Evolutionary conservation across 2,329 filamentous ascomycete genomes (phyloP), one percentile per base, ranked within the genome.

Genomic region (Microdochium nivale): DNA sequence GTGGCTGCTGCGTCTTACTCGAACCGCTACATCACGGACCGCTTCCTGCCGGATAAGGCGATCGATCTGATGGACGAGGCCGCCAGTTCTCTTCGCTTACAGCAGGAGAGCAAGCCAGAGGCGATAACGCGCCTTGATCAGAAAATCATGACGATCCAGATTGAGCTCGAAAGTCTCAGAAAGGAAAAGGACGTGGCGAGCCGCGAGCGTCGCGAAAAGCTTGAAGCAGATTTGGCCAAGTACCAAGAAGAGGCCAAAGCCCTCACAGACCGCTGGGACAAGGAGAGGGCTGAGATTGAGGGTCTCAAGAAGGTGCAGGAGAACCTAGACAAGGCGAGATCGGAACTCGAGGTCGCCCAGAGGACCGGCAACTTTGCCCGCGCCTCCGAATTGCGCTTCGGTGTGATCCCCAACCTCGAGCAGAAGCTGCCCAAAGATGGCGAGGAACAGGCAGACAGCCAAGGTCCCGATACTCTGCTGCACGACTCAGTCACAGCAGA

Each of bases 61-160:
- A 97, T 99, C 56, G 94, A 97, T 66, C 70, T 97, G 16, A 94
- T 99, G 67, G 94, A 97, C 58, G 94, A 97, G 70, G 94, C 94
- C 10, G 91, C 92, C 1, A 95, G 88, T 54, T 90, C 90, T 23
- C 74, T 97, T 10, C 84, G 95, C 46, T 71, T 97, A 30, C 92
- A 97, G 64, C 94, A 97, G 68, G 94, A 99, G 68, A 96, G 90
- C 60, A 97, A 96, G 61, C 94, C 94, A 0, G 94, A 97, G 59
- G 84, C 92, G 9, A 96, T 99, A 32, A 89, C 95, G 72, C 83
- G 87, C 49, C 80, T 97, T 1, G 92, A 97, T 62, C 88, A 95
- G 55, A 89, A 91, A 62, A 96, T 97, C 54, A 95, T 96, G 82
- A 97, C 92, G 0, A 90, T 97, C 14, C 92, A 96, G 64, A 97